Evolutionary conservation across 2,329 filamentous ascomycete species (phyloP).

Genomic region (Apiospora pterosperma): DNA sequence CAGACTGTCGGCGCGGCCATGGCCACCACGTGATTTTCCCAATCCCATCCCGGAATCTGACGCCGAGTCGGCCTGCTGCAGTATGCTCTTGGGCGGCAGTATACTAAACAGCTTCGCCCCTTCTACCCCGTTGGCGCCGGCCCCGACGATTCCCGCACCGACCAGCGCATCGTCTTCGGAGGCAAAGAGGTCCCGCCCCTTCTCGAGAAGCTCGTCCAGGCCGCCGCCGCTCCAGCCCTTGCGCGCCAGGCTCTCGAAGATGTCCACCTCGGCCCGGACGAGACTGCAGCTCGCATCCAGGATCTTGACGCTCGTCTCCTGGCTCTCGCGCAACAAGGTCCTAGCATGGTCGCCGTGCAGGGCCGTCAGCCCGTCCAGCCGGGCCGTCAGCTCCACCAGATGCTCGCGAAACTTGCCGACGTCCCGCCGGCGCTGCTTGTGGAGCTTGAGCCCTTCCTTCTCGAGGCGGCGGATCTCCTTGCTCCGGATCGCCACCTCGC

Average conservation of each 20-base stretch:
- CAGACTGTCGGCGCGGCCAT: constrained; percentile 52
- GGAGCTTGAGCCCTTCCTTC: constrained; percentile 61
- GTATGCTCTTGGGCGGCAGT: constrained; percentile 60
- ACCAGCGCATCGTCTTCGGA: constrained; percentile 29
- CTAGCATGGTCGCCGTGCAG: constrained; percentile 60
- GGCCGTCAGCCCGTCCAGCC: constrained; percentile 59
- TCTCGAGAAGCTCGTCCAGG: constrained; percentile 62
- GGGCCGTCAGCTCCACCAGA: constrained; percentile 59
- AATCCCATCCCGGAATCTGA: constrained; percentile 31
- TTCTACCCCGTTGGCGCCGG: constrained; percentile 27
- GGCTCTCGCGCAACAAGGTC: constrained; percentile 57
- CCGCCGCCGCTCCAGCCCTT: constrained; percentile 68
- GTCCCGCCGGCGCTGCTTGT: constrained; percentile 57
- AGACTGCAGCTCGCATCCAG: constrained; percentile 63
- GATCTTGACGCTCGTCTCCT: constrained; percentile 60
- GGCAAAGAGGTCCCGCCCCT: constrained; percentile 59
- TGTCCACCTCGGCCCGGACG: constrained; percentile 66
- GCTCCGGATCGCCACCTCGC: constrained; percentile 50
- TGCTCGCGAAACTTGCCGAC: constrained; percentile 60
- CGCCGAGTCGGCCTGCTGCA: constrained; percentile 42
- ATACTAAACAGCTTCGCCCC: constrained; percentile 59
- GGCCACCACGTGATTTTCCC: constrained; percentile 19
- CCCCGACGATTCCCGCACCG: constrained; percentile 20
- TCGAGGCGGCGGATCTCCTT: constrained; percentile 62
- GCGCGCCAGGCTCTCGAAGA: constrained; percentile 62